Conservation (phyloP, 1,284 basidiomycete genomes). For the Tylopilus orsonianus region DNA sequence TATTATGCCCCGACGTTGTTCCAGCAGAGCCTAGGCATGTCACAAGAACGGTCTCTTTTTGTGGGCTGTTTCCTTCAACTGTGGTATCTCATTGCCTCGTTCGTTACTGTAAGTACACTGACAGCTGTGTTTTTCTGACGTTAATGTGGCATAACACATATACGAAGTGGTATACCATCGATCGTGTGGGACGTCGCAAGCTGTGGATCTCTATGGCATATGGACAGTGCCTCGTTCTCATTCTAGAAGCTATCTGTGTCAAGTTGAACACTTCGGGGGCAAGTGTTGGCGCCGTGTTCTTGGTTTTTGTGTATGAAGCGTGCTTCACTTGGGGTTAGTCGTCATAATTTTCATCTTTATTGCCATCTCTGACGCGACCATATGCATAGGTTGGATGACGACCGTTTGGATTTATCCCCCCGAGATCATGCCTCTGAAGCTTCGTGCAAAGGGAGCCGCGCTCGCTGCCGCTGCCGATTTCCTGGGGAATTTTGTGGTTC, state of each 20-base stretch:
- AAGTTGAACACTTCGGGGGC: slow-evolving; percentile 10
- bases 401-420: slow-evolving; percentile 18
- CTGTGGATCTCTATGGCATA: slow-evolving; percentile 20
- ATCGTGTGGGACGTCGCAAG: slow-evolving; percentile 18
- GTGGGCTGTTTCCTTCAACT: slow-evolving; percentile 17
- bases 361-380: neutral
- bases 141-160: neutral
- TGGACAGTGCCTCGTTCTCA: slow-evolving; percentile 13
- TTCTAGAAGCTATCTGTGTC: slow-evolving; percentile 15
- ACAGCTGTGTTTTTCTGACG: too few species aligned
- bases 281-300: slow-evolving; percentile 15
- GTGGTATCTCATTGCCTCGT: slow-evolving; percentile 17
- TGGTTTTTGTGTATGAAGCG: slow-evolving; percentile 16
- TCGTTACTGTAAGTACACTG: slow-evolving; percentile 10
- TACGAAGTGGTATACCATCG: slow-evolving; percentile 17
- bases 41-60: slow-evolving; percentile 15
- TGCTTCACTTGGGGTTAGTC: slow-evolving; percentile 16
- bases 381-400: slow-evolving; percentile 18
- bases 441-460: slow-evolving; percentile 15
- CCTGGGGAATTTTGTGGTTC: slow-evolving; percentile 15
- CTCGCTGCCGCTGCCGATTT: slow-evolving; percentile 14
- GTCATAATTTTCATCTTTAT: neutral
- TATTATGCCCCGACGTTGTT: slow-evolving; percentile 19
- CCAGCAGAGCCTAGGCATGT: slow-evolving; percentile 15
- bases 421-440: slow-evolving; percentile 16